Evolutionary conservation across 2,329 filamentous ascomycete species (phyloP).

Genomic region (Leptographium flavum): DNA sequence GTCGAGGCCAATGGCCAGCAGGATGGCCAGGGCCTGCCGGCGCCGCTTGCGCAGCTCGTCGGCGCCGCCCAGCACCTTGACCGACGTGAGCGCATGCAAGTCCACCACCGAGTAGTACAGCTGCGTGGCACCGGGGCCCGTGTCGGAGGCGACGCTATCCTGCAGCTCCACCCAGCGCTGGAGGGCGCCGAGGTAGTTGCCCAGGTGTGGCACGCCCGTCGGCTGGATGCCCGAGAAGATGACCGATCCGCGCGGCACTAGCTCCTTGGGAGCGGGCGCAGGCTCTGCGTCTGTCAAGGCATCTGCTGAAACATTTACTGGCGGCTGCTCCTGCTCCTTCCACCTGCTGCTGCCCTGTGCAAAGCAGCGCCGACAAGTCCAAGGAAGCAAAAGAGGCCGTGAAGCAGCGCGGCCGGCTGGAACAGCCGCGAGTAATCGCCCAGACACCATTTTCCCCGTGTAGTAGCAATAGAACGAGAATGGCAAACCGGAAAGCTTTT

Average conservation of each 20-base stretch:
- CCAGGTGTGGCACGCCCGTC: constrained; percentile 83
- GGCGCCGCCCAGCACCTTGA: neutral
- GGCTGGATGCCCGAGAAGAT: constrained; percentile 97
- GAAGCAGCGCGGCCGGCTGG: neutral
- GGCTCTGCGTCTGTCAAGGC: neutral
- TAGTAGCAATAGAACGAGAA: neutral
- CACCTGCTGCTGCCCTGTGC: neutral
- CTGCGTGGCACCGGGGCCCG: constrained; percentile 29
- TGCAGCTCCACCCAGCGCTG: constrained; percentile 77
- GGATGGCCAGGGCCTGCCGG: constrained; percentile 60
- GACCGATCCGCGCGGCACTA: constrained; percentile 19
- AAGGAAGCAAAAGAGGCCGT: neutral
- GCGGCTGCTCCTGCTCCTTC: neutral
- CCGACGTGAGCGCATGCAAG: constrained; percentile 71
- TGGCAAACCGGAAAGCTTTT: neutral
- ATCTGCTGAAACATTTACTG: too few relatives aligned
- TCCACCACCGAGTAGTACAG: constrained; percentile 84
- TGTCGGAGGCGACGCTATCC: constrained; percentile 37
- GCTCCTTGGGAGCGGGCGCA: neutral
- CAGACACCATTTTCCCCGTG: neutral
- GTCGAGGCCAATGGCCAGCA: constrained; percentile 74
- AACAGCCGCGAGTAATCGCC: neutral
- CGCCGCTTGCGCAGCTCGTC: constrained; percentile 49
- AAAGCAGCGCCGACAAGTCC: constrained; percentile 5
- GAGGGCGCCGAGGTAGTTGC: constrained; percentile 88